Base-by-base conservation (phyloP, 306 rosid genomes). In the Prunus dulcis region DNA sequence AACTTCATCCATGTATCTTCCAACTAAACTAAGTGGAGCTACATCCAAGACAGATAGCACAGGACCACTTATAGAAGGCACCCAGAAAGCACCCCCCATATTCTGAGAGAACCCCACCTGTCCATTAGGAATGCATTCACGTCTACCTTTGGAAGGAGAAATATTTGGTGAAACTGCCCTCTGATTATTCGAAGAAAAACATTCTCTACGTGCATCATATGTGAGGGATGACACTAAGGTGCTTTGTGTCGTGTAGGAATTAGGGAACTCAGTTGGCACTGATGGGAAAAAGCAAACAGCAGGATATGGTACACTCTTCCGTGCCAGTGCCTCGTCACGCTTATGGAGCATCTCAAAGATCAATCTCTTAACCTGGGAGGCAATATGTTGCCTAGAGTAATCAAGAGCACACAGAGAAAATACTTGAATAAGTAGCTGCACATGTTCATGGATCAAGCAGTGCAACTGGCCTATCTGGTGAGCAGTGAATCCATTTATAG, bases 341-440 rank as follows among this genome's bases (percentile, higher is more conserved):
- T 86, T 92, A 74, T 82, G 86, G 83, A 95, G 88, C 86, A 95
- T 79, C 92, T 92, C 97, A 79, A 69, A 82, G 68, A 95, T 88
- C 80, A 95, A 85, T 78, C 85, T 87, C 82, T 82, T 84, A 82
- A 89, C 91, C 85, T 90, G 92, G 82, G 97, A 88, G 76, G 99
- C 91, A 80, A 89, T 79, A 45, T 95, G 89, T 64, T 87, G 91
- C 75, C 88, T 85, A 50, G 97, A 90, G 80, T 91, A 87, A 80
- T 95, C 96, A 84, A 85, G 84, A 75, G 85, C 86, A 41, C 93
- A 88, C 67, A 92, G 56, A 55, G 96, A 91, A 84, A 87, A 95
- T 47, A 95, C 91, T 87, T 95, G 99, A 87, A 95, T 83, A 66
- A 92, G 97, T 78, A 95, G 96, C 73, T 95, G 99, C 78, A 89